Evolutionary conservation across 108 stramenopile species (phyloP).

Genomic region (Tribonema minus): DNA sequence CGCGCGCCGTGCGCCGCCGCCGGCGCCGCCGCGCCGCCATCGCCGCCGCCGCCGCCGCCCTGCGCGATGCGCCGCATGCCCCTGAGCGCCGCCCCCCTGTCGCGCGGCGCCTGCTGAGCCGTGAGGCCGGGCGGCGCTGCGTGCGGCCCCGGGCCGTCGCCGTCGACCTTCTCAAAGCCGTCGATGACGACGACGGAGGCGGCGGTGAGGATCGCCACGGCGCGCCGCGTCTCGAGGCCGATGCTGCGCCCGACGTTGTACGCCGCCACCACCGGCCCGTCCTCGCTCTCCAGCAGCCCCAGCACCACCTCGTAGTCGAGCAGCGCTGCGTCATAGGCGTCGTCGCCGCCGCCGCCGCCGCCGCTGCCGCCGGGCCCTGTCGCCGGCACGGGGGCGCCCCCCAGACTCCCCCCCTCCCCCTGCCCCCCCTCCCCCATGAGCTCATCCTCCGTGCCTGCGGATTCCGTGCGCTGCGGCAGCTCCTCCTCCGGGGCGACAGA

Average conservation of each 20-base stretch:
- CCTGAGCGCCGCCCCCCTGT: too few relatives aligned
- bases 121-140: too few relatives aligned
- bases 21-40: too few relatives aligned
- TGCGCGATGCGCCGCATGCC: too few relatives aligned
- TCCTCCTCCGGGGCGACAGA: too few relatives aligned
- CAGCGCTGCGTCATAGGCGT: not conserved
- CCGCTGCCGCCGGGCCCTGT: not conserved
- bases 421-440: not conserved
- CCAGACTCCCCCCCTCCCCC: not conserved
- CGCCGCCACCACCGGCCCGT: constrained; percentile 3
- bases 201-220: constrained; percentile 11
- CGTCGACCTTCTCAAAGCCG: constrained; percentile 5
- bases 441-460: constrained; percentile 10
- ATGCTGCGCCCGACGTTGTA: constrained; percentile 27
- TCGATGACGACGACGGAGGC: constrained; percentile 17
- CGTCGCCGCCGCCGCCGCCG: too few relatives aligned
- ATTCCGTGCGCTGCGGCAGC: too few relatives aligned
- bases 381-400: not conserved
- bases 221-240: constrained; percentile 14
- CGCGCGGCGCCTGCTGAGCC: too few relatives aligned
- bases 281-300: constrained; percentile 14
- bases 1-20: too few relatives aligned
- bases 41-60: too few relatives aligned
- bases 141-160: not conserved
- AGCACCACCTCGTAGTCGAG: constrained; percentile 14